These are phyloP conservation scores for Colletotrichum euphorbiae DNA, from an alignment of 2,329 filamentous ascomycete species.

Conservation along the genomic window DNA sequence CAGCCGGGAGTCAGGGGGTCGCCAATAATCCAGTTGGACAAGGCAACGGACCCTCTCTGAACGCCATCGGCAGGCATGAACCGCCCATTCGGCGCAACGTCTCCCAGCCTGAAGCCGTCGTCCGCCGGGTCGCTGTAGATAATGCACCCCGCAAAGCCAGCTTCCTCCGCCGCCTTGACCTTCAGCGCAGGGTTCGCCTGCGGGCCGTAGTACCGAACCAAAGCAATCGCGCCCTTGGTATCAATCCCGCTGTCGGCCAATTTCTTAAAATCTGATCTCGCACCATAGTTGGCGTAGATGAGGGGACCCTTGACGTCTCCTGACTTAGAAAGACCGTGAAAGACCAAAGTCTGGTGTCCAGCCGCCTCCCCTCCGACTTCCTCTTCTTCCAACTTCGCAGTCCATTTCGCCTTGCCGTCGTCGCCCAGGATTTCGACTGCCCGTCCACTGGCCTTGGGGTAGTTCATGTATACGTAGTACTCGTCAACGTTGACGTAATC, in stretches of 20 bases:
- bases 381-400: slow-evolving; percentile 86
- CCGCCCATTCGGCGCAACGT: slow-evolving; percentile 79
- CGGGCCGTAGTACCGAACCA: slow-evolving; percentile 84
- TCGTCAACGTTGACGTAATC: slow-evolving; percentile 82
- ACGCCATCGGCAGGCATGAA: slow-evolving; percentile 87
- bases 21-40: slow-evolving; percentile 86
- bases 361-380: slow-evolving; percentile 71
- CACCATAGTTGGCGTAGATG: slow-evolving; percentile 93
- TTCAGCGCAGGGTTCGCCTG: slow-evolving; percentile 82
- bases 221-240: slow-evolving; percentile 81
- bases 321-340: slow-evolving; percentile 89
- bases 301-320: slow-evolving; percentile 88
- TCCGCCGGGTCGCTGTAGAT: slow-evolving; percentile 93
- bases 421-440: slow-evolving; percentile 83
- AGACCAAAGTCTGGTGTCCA: slow-evolving; percentile 78
- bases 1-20: slow-evolving; percentile 94
- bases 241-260: slow-evolving; percentile 79
- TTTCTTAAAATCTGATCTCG: slow-evolving; percentile 81
- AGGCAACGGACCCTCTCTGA: slow-evolving; percentile 82
- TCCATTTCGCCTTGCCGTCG: slow-evolving; percentile 76
- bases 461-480: slow-evolving; percentile 93
- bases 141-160: slow-evolving; percentile 87
- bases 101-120: slow-evolving; percentile 81
- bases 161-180: slow-evolving; percentile 88
- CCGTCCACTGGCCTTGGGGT: slow-evolving; percentile 81